Percentiles rank a stretch among this genome's conserved stretches.
These are phyloP conservation scores for Trichoderma asperelloides DNA, from an alignment of 495 filamentous ascomycete species.

Conservation along the genomic window DNA sequence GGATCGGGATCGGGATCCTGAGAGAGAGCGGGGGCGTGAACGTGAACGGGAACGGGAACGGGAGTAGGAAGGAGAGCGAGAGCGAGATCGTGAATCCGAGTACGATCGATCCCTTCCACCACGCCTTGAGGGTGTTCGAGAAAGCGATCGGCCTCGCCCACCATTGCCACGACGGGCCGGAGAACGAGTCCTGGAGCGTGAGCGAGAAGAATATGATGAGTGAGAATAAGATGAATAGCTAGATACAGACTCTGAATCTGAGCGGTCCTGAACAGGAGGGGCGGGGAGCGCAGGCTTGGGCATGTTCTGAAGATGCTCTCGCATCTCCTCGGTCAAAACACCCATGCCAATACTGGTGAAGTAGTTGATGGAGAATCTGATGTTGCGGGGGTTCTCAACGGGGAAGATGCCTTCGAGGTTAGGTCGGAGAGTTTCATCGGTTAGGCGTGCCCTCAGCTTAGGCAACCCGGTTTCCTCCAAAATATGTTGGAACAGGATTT, in stretches of 20 bases:
- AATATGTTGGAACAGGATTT: conserved; percentile 92
- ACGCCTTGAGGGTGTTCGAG: conserved; percentile 15
- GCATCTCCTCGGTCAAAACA: conserved; percentile 88
- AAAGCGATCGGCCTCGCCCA: conserved; percentile 9
- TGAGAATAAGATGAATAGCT: conserved; percentile 58
- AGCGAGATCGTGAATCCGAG: conserved; percentile 31
- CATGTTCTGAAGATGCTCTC: conserved; percentile 76
- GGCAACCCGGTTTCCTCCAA: conserved; percentile 76
- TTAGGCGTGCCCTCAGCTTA: conserved; percentile 64
- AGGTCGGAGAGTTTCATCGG: conserved; percentile 67
- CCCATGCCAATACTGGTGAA: conserved; percentile 97
- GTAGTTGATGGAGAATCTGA: conserved; percentile 97
- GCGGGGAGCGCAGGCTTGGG: conserved; percentile 68
- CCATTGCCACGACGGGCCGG: conserved; percentile 21
- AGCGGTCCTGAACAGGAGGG: conserved; percentile 45
- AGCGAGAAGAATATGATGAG: conserved; percentile 46
- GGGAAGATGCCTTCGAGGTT: conserved; percentile 87
- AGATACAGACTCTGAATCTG: conserved; percentile 54
- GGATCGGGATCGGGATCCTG: too few species aligned
- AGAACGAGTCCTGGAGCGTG: conserved; percentile 33
- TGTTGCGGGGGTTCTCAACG: conserved; percentile 75
- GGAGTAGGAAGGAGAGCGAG: conserved; percentile 25
- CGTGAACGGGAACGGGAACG: conserved; percentile 21
- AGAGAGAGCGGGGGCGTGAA: not conserved
- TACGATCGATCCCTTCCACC: conserved; percentile 31